Percentiles rank a stretch among this genome's conserved stretches.
phyloP scores from a whole-genome alignment of 441 rosid genomes.

The Melastoma candidum region DNA sequence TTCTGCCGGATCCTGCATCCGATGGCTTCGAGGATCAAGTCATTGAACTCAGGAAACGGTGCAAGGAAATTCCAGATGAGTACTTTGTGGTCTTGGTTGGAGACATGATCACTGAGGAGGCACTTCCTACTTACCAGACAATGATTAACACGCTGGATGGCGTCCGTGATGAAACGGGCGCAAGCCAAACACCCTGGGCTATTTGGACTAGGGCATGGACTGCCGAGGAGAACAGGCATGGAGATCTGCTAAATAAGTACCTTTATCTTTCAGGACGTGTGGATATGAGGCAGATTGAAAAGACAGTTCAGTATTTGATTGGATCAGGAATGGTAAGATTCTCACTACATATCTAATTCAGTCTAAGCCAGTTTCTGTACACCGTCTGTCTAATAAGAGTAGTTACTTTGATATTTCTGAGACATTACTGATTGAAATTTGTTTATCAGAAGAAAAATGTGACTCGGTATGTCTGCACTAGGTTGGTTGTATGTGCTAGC shows the following conservation, averaged over 20 bases:
- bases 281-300: conserved; percentile 90
- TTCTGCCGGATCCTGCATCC: conserved; percentile 75
- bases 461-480: too few relatives aligned
- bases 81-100: conserved; percentile 91
- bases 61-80: conserved; percentile 78
- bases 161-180: conserved; percentile 85
- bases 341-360: background rate
- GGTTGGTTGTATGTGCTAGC: too few relatives aligned
- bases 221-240: conserved; percentile 94
- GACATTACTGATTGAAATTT: too few relatives aligned
- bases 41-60: conserved; percentile 62
- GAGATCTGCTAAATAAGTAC: conserved; percentile 80
- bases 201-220: conserved; percentile 96
- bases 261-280: conserved; percentile 88
- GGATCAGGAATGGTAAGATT: conserved; percentile 94
- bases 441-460: too few relatives aligned
- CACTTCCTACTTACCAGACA: conserved; percentile 90
- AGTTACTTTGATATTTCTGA: too few relatives aligned
- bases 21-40: conserved; percentile 82
- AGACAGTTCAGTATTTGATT: conserved; percentile 86
- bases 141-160: conserved; percentile 85
- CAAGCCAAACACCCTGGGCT: conserved; percentile 85
- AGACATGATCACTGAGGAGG: conserved; percentile 23
- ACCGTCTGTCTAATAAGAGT: too few relatives aligned
- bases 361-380: too few relatives aligned